Evolutionary conservation across 1,284 basidiomycete genomes (phyloP).

Genomic region (Sporisorium scitamineum): DNA sequence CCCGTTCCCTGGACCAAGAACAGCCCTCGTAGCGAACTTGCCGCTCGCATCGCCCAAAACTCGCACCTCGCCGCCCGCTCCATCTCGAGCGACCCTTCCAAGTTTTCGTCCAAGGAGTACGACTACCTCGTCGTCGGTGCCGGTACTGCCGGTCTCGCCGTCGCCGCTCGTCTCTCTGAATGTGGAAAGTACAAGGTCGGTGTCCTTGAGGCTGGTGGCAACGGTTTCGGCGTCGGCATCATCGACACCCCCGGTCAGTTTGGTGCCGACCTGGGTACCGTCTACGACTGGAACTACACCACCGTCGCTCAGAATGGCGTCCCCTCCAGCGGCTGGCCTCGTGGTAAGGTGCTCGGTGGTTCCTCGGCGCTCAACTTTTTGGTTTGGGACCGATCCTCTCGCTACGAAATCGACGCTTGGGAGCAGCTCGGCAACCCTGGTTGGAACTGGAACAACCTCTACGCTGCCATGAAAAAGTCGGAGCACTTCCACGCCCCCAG

Average conservation of each 20-base stretch:
- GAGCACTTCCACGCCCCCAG: constrained; percentile 64
- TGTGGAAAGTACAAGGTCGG: constrained; percentile 56
- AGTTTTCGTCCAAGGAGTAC: constrained; percentile 40
- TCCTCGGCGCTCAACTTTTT: constrained; percentile 69
- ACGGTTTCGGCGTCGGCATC: constrained; percentile 50
- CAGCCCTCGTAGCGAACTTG: constrained; percentile 45
- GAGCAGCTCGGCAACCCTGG: constrained; percentile 57
- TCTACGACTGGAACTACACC: constrained; percentile 63
- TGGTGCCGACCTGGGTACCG: constrained; percentile 54
- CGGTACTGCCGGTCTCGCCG: constrained; percentile 74
- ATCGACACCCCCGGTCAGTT: constrained; percentile 59
- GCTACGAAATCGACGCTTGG: constrained; percentile 66
- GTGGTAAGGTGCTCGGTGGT: constrained; percentile 68
- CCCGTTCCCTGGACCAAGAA: constrained; percentile 51
- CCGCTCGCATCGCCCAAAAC: constrained; percentile 38
- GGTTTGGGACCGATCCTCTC: constrained; percentile 67
- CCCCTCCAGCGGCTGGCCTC: constrained; percentile 53
- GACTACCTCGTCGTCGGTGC: constrained; percentile 68
- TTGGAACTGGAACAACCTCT: constrained; percentile 70
- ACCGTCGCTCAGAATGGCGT: constrained; percentile 49
- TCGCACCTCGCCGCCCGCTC: constrained; percentile 37
- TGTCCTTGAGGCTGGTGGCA: constrained; percentile 62
- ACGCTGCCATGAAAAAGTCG: constrained; percentile 70
- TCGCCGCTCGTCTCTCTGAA: constrained; percentile 62
- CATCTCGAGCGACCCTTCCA: constrained; percentile 39